Evolutionary conservation across 2,329 filamentous ascomycete species (phyloP), one percentile per base, ranked within the genome.

Genomic region (Xylariomycetidae sp.): DNA sequence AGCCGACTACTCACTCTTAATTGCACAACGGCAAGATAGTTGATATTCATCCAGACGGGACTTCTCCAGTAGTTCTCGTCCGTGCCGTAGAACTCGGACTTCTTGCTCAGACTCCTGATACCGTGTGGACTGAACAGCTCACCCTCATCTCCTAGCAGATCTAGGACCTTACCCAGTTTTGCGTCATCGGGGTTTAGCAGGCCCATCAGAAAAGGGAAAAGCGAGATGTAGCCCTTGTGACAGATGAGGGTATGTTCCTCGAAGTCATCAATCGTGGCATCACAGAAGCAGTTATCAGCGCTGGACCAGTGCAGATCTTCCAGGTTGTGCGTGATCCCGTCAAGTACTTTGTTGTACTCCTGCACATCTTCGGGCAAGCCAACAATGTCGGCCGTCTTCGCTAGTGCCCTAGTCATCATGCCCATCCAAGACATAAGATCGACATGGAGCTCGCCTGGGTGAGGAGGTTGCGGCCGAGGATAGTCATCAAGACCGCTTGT

Each of bases 31-130:
- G 85, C 80, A 49, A 97, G 69, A 60, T 95, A 97, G 64, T 97
- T 97, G 46, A 97, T 88, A 56, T 92, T 92, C 54, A 97, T 85
- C 90, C 90, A 97, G 16, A 97, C 75, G 0, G 92, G 88, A 44
- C 87, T 85, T 42, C 88, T 77, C 90, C 92, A 98, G 68, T 98
- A 98, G 61, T 98, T 96, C 67, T 98, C 92, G 2, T 72, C 86
- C 0, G 88, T 94, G 25, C 83, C 88, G 59, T 96, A 97, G 41
- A 88, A 77, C 51, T 82, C 70, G 52, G 90, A 84, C 50, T 79
- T 78, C 63, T 83, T 84, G 64, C 88, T 95, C 59, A 98, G 61
- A 61, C 88, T 95, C 40, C 90, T 76, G 42, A 98, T 76, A n/a
- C 92, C 92, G 50, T 85, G 80, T 3, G 82, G 74, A 53, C 85